Percentiles rank a stretch among this genome's conserved stretches.
Conservation (phyloP, 495 filamentous ascomycete species). For the Jackrogersella multiformis region DNA sequence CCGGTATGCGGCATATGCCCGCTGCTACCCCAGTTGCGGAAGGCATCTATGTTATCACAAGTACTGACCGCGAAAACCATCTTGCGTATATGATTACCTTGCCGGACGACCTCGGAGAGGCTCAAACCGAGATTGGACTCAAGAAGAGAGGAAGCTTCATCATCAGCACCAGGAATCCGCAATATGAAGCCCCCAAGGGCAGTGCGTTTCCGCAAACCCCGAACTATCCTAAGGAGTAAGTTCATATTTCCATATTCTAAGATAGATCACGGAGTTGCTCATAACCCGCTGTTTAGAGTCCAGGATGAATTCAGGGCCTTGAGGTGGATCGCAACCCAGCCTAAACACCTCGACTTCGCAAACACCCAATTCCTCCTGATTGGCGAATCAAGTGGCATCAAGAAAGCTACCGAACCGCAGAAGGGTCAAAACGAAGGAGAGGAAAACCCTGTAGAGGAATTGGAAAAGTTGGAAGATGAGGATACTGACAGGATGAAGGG, state of each 20-base stretch:
- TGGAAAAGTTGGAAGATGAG: slow-evolving; percentile 57
- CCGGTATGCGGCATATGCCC: slow-evolving; percentile 72
- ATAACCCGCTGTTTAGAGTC: slow-evolving; percentile 55
- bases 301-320: slow-evolving; percentile 76
- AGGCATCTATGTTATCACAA: slow-evolving; percentile 86
- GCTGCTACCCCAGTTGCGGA: slow-evolving; percentile 81
- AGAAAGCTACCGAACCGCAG: slow-evolving; percentile 67
- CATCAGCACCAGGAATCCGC: slow-evolving; percentile 82
- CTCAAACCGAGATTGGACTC: slow-evolving; percentile 82
- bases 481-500: slow-evolving; percentile 52
- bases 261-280: background rate
- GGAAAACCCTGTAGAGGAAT: slow-evolving; percentile 64
- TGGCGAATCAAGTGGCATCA: slow-evolving; percentile 72
- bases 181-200: slow-evolving; percentile 69
- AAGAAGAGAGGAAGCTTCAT: slow-evolving; percentile 78
- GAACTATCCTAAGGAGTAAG: slow-evolving; percentile 78
- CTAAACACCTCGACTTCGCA: slow-evolving; percentile 79
- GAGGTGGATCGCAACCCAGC: slow-evolving; percentile 77
- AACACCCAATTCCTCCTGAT: slow-evolving; percentile 86
- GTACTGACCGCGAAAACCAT: slow-evolving; percentile 74
- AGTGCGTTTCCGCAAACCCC: slow-evolving; percentile 71
- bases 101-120: slow-evolving; percentile 71
- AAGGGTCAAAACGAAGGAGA: slow-evolving; percentile 65
- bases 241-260: background rate
- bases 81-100: slow-evolving; percentile 85